Evolutionary conservation across 768 basidiomycete species (phyloP), one percentile per base, ranked within the genome.

Genomic region (Naganishia kalamii): DNA sequence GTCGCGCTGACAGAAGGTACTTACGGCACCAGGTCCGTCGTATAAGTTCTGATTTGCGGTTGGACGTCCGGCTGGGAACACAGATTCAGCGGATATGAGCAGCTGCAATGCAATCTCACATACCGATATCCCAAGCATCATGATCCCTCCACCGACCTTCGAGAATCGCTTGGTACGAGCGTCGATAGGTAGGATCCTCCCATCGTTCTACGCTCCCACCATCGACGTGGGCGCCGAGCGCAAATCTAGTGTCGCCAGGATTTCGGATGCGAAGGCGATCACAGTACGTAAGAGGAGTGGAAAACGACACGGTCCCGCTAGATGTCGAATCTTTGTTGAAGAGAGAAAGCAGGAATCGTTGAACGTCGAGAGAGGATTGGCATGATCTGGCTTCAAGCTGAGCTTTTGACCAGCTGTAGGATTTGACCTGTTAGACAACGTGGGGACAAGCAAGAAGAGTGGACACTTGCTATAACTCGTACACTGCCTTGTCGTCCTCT

Each of bases 331-430:
- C 33, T 29, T 64, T 64, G 63, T 64, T 64, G 32, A 47, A 64
- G 0, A 64, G 51, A 0, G 50, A 54, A 8, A 64, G 47, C 40
- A 64, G 51, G 32, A 64, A 80, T 35, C 76, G 78, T 65, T 89
- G 88, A 0, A 86, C 84, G 7, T 79, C 72, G 19, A 89, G 78
- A 1, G 86, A 65, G 1, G 80, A 79, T 0, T 84, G 83, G 68
- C 90, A 87, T 0, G 86, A 84, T 37, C 88, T 85, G 0, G 87
- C 89, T n/a, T 74, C 73, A 0, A 85, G 81, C 74, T 89, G 88
- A 15, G 83, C 71, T 46, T 79, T 80, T 4, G 85, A 83, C 76
- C 88, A 87, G 80, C 73, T 76, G 61, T 15, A 6, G 32, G 49
- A 8, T 33, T n/a, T 29, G 2, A 4, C 17, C 27, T 44, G 50